Evolutionary conservation across 2,329 filamentous ascomycete species (phyloP), one percentile per base, ranked within the genome.

Genomic region (Colletotrichum sp.): DNA sequence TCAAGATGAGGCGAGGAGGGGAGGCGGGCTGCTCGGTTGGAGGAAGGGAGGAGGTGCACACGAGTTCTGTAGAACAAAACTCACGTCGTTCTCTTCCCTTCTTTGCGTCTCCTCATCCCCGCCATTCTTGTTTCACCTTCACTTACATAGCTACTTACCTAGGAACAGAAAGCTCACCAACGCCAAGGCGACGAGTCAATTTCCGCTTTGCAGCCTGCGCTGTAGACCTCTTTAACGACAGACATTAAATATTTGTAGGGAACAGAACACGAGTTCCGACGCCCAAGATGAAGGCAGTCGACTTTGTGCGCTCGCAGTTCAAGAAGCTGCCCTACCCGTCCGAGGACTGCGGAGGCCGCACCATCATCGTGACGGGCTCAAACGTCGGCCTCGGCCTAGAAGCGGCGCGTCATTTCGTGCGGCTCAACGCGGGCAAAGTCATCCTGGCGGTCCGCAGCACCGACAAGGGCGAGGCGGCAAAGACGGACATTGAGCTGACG

Each of bases 371-470:
- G 43, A 88, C 86, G 0, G 87, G 87, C n/a, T 82, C 84, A 62
- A 89, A 88, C 65, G 79, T 78, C 32, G 85, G 86, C 13, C 79
- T 88, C 4, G 87, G 87, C 6, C 81, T 84, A 22, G 87, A 88
- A 75, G 84, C 85, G 39, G 83, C 84, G 15, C 82, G 83, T 6
- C 85, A 88, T 70, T 84, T 88, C 72, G 80, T 83, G 12, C 81
- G 80, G 7, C 83, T 88, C 30, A 80, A 82, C 5, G 86, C 86
- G 8, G 77, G 80, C 25, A 84, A 83, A 28, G 83, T 89, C 18
- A 86, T 89, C 43, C 79, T 89, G 18, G 87, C 82, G 39, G 84
- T 84, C 18, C 86, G 88, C 52, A 81, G 79, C 52, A 65, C 84
- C 2, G 80, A 82, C 4, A 87, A 86, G 65, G 88, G 85, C 55